These are phyloP conservation scores for Talaromyces atroroseus DNA, from an alignment of 2,329 filamentous ascomycete genomes.

Conservation along the genomic window DNA sequence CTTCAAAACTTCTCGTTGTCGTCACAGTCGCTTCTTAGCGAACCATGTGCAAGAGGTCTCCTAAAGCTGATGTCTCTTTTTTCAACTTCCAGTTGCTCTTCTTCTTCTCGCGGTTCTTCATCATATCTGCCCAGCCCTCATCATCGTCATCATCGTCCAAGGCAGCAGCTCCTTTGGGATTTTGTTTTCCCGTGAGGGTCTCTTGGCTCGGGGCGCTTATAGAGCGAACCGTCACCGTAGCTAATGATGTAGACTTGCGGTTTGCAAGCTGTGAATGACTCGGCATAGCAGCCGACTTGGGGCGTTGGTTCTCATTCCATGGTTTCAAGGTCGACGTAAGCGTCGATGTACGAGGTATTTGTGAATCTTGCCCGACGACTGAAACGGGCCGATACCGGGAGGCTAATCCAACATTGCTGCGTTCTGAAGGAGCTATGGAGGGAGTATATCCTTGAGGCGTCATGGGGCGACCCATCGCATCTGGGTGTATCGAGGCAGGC, in stretches of 20 bases:
- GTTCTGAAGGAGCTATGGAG: conserved; percentile 91
- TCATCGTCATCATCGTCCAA: conserved; percentile 47
- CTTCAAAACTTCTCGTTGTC: not conserved
- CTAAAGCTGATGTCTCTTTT: conserved; percentile 31
- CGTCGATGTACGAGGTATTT: conserved; percentile 23
- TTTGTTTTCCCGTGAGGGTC: conserved; percentile 14
- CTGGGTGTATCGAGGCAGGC: conserved; percentile 29
- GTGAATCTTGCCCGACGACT: conserved; percentile 45
- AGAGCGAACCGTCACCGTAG: conserved; percentile 26
- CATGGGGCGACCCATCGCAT: conserved; percentile 21
- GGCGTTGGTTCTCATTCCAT: conserved; percentile 34
- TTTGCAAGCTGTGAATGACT: conserved; percentile 20
- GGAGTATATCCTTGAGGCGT: conserved; percentile 60
- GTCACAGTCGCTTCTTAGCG: conserved; percentile 9
- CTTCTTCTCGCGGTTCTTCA: conserved; percentile 46
- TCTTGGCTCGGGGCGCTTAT: conserved; percentile 22
- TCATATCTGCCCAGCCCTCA: conserved; percentile 48
- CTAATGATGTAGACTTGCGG: conserved; percentile 23
- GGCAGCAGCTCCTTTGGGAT: conserved; percentile 17
- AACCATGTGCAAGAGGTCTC: conserved; percentile 34
- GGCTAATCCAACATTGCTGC: conserved; percentile 87
- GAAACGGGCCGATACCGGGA: conserved; percentile 88
- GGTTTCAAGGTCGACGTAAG: conserved; percentile 30
- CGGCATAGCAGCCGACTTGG: conserved; percentile 17
- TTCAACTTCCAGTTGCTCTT: conserved; percentile 44